A percentile compares a stretch with the other conserved stretches of the same genome.
Conservation (phyloP, 2,329 filamentous ascomycete genomes). For the Coniochaeta prunicola region DNA sequence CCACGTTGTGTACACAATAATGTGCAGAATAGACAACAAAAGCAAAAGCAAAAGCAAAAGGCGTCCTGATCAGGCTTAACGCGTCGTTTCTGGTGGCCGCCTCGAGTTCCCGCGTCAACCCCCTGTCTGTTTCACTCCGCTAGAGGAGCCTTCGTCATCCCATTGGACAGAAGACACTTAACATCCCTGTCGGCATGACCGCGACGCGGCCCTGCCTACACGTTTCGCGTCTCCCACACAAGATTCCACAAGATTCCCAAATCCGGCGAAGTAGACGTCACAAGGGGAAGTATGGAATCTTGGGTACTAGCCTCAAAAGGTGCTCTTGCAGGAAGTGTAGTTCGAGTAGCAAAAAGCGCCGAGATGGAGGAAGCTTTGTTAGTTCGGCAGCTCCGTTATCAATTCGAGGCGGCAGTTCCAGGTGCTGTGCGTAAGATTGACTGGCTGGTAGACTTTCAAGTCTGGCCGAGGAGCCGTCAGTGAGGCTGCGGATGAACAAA, state of each 20-base stretch:
- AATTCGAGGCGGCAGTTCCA: background rate
- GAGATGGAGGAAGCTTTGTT: background rate
- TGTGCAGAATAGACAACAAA: slow-evolving; percentile 4
- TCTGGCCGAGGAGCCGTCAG: background rate
- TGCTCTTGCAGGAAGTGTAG: background rate
- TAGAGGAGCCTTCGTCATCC: background rate
- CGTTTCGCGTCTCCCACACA: background rate
- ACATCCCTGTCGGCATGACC: slow-evolving; percentile 13
- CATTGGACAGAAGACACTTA: slow-evolving; percentile 18
- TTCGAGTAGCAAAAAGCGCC: background rate
- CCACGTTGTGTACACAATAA: slow-evolving; percentile 8
- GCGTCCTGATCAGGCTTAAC: slow-evolving; percentile 8
- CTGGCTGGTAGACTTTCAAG: background rate
- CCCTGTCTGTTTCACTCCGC: slow-evolving; percentile 9
- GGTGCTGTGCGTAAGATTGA: background rate
- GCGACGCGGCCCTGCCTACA: slow-evolving; percentile 10
- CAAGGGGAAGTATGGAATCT: background rate
- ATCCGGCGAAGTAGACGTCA: background rate
- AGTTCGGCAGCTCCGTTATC: background rate
- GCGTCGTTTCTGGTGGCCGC: slow-evolving; percentile 9
- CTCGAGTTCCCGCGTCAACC: slow-evolving; percentile 3
- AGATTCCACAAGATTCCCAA: too few species aligned
- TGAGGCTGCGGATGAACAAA: background rate
- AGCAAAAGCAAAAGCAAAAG: slow-evolving; percentile 11
- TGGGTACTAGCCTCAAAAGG: background rate